phyloP scores from a whole-genome alignment of 257 asterid species.

The Plantago ovata region DNA sequence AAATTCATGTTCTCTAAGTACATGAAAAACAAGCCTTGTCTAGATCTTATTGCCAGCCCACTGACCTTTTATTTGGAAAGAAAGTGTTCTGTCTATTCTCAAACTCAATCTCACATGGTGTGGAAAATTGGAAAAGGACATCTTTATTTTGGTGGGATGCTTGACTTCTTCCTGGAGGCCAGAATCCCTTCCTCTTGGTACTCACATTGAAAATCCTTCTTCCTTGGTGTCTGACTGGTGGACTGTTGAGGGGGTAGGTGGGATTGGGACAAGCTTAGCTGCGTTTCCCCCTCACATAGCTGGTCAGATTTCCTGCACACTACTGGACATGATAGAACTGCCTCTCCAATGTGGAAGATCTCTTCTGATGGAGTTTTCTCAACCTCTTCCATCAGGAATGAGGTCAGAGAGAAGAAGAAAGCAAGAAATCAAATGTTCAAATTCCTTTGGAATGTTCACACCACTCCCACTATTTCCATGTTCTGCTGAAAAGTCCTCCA shows the following conservation, averaged over 20 bases:
- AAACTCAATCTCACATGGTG: too few species aligned
- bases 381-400: background rate
- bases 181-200: too few species aligned
- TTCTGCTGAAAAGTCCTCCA: background rate
- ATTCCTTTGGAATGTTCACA: background rate
- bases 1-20: too few species aligned
- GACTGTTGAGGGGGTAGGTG: background rate
- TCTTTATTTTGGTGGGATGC: too few species aligned
- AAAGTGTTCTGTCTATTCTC: background rate
- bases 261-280: background rate
- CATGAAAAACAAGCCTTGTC: too few species aligned
- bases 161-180: too few species aligned
- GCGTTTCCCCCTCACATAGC: background rate
- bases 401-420: background rate
- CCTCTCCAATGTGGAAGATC: background rate
- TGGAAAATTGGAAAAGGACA: too few species aligned
- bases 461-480: background rate
- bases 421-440: too few species aligned
- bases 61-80: too few species aligned
- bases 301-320: background rate
- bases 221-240: too few species aligned
- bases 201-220: too few species aligned
- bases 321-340: background rate
- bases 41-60: too few species aligned
- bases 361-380: background rate